A percentile compares a stretch with the other conserved stretches of the same genome.
These are phyloP conservation scores for Erysimum cheiranthoides DNA, from an alignment of 345 rosid genomes.

Conservation along the genomic window DNA sequence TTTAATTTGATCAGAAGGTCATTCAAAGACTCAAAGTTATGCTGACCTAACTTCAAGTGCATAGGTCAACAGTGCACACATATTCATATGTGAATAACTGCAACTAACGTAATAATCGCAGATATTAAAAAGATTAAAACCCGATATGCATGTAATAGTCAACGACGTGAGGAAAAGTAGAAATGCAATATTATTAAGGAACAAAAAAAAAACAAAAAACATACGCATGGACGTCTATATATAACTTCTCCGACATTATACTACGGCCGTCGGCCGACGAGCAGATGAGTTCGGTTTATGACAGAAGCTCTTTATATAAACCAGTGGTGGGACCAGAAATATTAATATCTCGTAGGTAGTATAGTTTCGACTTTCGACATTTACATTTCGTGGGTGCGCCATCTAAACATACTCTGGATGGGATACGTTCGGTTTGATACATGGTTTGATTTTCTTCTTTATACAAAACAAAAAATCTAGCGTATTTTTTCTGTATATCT, in stretches of 20 bases:
- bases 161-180: conserved; percentile 18
- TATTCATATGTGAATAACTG: conserved; percentile 25
- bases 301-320: conserved; percentile 22
- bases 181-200: not conserved
- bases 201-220: too few relatives aligned
- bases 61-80: conserved; percentile 25
- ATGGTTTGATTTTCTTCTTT: conserved; percentile 29
- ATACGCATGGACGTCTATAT: not conserved
- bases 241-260: not conserved
- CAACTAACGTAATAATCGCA: conserved; percentile 22
- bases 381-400: conserved; percentile 25
- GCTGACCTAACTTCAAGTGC: conserved; percentile 37
- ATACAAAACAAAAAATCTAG: conserved; percentile 26
- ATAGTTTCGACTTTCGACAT: conserved; percentile 36
- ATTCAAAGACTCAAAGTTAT: conserved; percentile 21
- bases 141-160: conserved; percentile 13
- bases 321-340: conserved; percentile 24
- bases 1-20: conserved; percentile 15
- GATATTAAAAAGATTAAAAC: not conserved
- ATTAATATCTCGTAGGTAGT: conserved; percentile 28
- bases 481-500: not conserved
- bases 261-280: conserved; percentile 19
- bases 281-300: conserved; percentile 19
- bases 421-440: conserved; percentile 7
- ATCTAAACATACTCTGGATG: conserved; percentile 3